A percentile compares a stretch with the other conserved stretches of the same genome.
These are phyloP conservation scores for Punctularia strigosozonata DNA, from an alignment of 768 basidiomycete genomes.

Conservation along the genomic window DNA sequence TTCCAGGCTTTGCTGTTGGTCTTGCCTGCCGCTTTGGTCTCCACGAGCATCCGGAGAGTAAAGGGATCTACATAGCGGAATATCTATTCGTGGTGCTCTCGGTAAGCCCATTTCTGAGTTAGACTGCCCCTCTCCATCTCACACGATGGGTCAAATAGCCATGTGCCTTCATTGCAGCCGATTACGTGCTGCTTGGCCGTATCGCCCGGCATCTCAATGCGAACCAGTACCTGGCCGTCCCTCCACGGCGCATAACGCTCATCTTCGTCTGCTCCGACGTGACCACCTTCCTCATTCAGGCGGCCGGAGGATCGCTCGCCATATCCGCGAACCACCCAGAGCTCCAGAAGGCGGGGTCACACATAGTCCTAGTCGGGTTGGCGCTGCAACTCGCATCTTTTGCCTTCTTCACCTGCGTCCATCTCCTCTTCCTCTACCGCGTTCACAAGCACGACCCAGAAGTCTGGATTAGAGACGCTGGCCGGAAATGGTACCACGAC, in stretches of 20 bases:
- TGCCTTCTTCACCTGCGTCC: constrained; percentile 33
- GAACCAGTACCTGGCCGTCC: constrained; percentile 36
- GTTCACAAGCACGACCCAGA: constrained; percentile 28
- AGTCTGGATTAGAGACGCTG: constrained; percentile 27
- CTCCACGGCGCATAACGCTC: constrained; percentile 35
- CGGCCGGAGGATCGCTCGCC: too few relatives aligned
- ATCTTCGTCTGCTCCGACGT: constrained; percentile 55
- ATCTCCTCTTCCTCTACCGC: constrained; percentile 34
- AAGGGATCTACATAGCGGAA: constrained; percentile 40
- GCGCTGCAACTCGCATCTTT: constrained; percentile 45
- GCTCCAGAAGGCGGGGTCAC: too few relatives aligned
- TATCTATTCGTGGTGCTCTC: constrained; percentile 52
- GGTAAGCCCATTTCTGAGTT: constrained; percentile 19
- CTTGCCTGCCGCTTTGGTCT: constrained; percentile 44
- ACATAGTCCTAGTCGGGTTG: constrained; percentile 49
- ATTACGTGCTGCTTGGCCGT: constrained; percentile 56
- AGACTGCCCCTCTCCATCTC: neutral
- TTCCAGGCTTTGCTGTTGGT: constrained; percentile 43
- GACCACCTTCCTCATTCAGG: constrained; percentile 57
- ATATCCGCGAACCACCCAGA: too few relatives aligned
- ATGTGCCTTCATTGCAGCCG: constrained; percentile 63
- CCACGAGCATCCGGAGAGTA: constrained; percentile 39
- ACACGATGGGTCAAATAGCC: constrained; percentile 27
- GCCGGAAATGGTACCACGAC: constrained; percentile 35
- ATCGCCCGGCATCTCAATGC: constrained; percentile 38